Evolutionary conservation across 2,329 filamentous ascomycete species (phyloP), one percentile per base, ranked within the genome.

Genomic region (Gremmenia infestans): DNA sequence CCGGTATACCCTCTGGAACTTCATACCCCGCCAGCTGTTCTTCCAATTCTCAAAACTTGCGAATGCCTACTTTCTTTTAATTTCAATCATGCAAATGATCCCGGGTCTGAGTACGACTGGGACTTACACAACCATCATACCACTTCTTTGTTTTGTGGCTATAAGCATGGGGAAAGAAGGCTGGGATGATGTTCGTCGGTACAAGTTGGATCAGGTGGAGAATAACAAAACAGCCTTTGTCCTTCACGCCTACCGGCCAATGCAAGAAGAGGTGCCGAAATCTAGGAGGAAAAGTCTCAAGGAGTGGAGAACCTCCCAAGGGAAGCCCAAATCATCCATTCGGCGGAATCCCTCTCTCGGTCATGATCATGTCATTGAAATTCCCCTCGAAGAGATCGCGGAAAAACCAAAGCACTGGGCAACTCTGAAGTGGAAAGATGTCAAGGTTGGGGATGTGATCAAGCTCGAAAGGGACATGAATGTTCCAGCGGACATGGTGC

Each of bases 11-110:
- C 72, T 91, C 2, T 96, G 86, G 83, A 88, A 91, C 68, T 97
- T 97, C 66, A 68, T 97, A 11, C 92, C 92, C 0, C 87, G 89
- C 58, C 93, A 97, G 71, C 75, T 97, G 5, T 81, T 93, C 54
- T 94, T 91, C 51, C 93, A 97, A 70, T 96, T 96, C 68, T 93
- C 89, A 60, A 96, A 96, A 70, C 78, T 97, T 43, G 91, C 91
- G 64, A 97, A 97, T 73, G 95, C 96, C 66, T 97, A 97, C 73
- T 97, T 97, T 70, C 77, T 97, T 37, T 80, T 92, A 56, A 87
- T 97, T 62, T 89, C 89, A 52, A 87, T 94, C 59, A 72, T 97
- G 58, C 92, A 97, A 70, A 86, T 95, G 81, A 89, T 97, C 66
- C 92, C 92, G 2, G 90, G 88, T n/a, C 76, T 96, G 48, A 94